phyloP scores from a whole-genome alignment of 805 yeast genomes.

The Wickerhamomyces mucosus region DNA sequence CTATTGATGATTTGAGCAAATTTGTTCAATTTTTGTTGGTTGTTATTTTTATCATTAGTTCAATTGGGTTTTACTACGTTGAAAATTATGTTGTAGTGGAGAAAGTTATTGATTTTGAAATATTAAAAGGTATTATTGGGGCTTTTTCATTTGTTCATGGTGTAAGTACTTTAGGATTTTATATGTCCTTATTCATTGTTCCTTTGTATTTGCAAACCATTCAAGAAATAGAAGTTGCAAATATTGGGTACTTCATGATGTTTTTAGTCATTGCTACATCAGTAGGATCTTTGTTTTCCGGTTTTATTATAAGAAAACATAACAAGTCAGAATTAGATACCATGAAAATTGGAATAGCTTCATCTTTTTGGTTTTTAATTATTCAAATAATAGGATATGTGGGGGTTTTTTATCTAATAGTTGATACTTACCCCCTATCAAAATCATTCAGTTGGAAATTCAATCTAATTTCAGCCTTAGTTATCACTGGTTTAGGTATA shows the following conservation, averaged over 20 bases:
- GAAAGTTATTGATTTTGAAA: conserved; percentile 30
- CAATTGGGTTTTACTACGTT: conserved; percentile 20
- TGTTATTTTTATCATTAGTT: too few species aligned
- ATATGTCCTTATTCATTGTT: conserved; percentile 25
- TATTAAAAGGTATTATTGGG: conserved; percentile 30
- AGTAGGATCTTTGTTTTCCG: conserved; percentile 30
- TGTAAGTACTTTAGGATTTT: conserved; percentile 27
- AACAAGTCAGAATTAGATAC: conserved; percentile 16
- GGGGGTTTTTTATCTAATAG: conserved; percentile 5
- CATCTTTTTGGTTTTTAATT: conserved; percentile 9
- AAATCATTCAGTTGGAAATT: conserved; percentile 12
- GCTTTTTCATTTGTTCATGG: conserved; percentile 27
- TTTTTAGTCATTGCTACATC: conserved; percentile 31
- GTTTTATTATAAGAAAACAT: conserved; percentile 21
- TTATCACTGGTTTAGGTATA: conserved; percentile 27
- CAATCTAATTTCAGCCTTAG: conserved; percentile 19
- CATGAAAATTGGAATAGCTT: conserved; percentile 13
- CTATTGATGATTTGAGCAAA: conserved; percentile 12
- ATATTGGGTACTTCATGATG: conserved; percentile 31
- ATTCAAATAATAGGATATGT: conserved; percentile 14
- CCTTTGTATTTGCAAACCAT: conserved; percentile 37
- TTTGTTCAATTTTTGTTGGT: conserved; percentile 7
- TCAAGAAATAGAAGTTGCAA: conserved; percentile 28
- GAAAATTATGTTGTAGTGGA: conserved; percentile 30
- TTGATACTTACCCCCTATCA: conserved; percentile 8